Conservation (phyloP, 1,284 basidiomycete species). For the Agroathelia rolfsii region DNA sequence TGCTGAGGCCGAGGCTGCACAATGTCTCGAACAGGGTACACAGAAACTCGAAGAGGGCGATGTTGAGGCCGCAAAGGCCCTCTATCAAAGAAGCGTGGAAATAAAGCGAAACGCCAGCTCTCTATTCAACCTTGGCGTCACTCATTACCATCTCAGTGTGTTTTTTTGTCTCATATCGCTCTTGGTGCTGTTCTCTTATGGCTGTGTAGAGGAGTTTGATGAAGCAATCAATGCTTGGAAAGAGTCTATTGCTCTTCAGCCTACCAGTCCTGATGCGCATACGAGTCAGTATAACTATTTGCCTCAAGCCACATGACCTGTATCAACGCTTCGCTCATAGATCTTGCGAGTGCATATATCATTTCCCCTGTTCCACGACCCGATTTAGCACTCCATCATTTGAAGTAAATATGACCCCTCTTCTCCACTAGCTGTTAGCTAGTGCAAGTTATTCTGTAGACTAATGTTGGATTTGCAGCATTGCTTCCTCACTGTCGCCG, state of each 20-base stretch:
- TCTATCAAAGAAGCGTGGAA: constrained; percentile 75
- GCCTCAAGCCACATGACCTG: constrained; percentile 9
- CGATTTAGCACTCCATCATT: constrained; percentile 83
- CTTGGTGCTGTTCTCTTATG: constrained; percentile 12
- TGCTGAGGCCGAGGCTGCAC: constrained; percentile 71
- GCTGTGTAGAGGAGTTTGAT: constrained; percentile 67
- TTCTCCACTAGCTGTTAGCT: constrained; percentile 17
- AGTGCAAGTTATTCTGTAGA: constrained; percentile 4
- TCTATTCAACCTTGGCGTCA: constrained; percentile 83
- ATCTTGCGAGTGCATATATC: constrained; percentile 91
- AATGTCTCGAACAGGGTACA: constrained; percentile 81
- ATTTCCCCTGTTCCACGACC: constrained; percentile 78
- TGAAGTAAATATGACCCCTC: constrained; percentile 41
- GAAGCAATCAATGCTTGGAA: constrained; percentile 83
- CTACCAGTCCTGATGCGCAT: constrained; percentile 83
- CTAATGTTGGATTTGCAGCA: constrained; percentile 33
- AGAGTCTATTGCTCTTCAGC: constrained; percentile 74
- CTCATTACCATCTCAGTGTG: constrained; percentile 80
- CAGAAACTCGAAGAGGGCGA: constrained; percentile 86
- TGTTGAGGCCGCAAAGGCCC: constrained; percentile 65
- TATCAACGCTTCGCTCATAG: constrained; percentile 28
- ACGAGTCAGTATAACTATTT: constrained; percentile 56
- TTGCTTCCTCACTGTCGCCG: constrained; percentile 77
- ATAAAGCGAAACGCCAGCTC: constrained; percentile 78
- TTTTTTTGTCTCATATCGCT: constrained; percentile 15